phyloP scores from a whole-genome alignment of 768 basidiomycete species.

The Boletus huronensis region DNA sequence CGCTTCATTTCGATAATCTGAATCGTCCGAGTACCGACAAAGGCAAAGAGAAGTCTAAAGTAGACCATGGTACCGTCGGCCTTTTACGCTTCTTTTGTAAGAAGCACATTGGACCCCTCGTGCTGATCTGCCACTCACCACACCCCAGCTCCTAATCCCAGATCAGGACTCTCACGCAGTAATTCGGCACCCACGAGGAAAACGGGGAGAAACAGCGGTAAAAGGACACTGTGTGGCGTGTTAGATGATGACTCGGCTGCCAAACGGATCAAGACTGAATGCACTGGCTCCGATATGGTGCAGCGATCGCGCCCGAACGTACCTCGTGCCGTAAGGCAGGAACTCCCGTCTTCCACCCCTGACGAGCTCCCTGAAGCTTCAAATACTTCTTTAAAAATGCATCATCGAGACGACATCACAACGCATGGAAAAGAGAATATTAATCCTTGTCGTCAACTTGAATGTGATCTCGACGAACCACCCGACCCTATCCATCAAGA shows the following conservation, averaged over 20 bases:
- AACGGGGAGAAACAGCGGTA: constrained; percentile 65
- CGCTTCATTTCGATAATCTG: constrained; percentile 29
- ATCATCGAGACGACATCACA: constrained; percentile 45
- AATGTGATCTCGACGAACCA: constrained; percentile 39
- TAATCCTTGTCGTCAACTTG: constrained; percentile 36
- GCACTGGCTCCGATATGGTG: constrained; percentile 21
- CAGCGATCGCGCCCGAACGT: constrained; percentile 26
- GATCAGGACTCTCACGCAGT: constrained; percentile 23
- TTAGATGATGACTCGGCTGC: constrained; percentile 60
- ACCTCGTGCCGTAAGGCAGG: constrained; percentile 15
- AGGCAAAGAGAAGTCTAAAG: constrained; percentile 46
- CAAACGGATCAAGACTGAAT: constrained; percentile 44
- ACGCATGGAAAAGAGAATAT: constrained; percentile 38
- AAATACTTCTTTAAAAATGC: constrained; percentile 15
- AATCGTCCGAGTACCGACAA: constrained; percentile 32
- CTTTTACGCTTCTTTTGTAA: constrained; percentile 66
- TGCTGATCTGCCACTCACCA: constrained; percentile 37
- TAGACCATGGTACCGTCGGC: constrained; percentile 27
- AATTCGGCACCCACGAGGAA: constrained; percentile 30
- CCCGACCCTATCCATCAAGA: constrained; percentile 60
- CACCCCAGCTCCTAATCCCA: constrained; percentile 25
- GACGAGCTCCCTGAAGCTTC: constrained; percentile 31
- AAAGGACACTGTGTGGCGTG: constrained; percentile 67
- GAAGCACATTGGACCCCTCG: constrained; percentile 31
- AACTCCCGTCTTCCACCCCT: constrained; percentile 1